These are phyloP conservation scores for Samsoniella hepiali DNA, from an alignment of 2,329 filamentous ascomycete species.

Conservation along the genomic window DNA sequence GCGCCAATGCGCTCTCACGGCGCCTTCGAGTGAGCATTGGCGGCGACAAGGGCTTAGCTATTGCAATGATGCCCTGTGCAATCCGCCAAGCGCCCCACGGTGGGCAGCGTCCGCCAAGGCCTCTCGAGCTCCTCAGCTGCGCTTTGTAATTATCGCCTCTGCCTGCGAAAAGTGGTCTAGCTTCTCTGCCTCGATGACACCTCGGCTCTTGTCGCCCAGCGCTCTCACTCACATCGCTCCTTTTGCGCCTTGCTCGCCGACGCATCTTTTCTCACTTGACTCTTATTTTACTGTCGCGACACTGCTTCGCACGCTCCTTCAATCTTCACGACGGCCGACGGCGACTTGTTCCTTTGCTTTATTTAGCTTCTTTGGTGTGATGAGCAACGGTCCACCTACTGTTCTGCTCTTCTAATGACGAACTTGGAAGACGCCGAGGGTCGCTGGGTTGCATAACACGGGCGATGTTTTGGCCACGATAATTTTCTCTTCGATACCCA, in stretches of 20 bases:
- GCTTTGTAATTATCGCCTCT: not conserved
- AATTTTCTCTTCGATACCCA: conserved; percentile 24
- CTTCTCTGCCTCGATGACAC: not conserved
- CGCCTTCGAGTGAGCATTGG: not conserved
- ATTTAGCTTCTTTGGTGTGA: conserved; percentile 1
- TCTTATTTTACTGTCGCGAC: not conserved
- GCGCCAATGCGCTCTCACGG: not conserved
- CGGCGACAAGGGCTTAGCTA: conserved; percentile 4
- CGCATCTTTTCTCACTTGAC: not conserved
- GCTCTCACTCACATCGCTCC: not conserved
- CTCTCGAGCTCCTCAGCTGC: not conserved
- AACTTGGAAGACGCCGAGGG: conserved; percentile 12
- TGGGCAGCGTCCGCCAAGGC: not conserved
- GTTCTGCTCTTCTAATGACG: conserved; percentile 6
- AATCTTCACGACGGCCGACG: conserved; percentile 16
- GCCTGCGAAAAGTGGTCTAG: not conserved
- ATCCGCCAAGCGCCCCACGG: conserved; percentile 11
- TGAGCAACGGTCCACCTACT: conserved; percentile 2
- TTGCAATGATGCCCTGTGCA: conserved; percentile 6
- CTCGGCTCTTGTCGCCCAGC: not conserved
- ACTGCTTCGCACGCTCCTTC: conserved; percentile 9
- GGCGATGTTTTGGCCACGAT: conserved; percentile 17
- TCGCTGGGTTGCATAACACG: conserved; percentile 16
- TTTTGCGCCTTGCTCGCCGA: not conserved
- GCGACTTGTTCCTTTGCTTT: conserved; percentile 14